Conservation (phyloP, 148 eudicot genomes). For the Pouteria glomerata region DNA sequence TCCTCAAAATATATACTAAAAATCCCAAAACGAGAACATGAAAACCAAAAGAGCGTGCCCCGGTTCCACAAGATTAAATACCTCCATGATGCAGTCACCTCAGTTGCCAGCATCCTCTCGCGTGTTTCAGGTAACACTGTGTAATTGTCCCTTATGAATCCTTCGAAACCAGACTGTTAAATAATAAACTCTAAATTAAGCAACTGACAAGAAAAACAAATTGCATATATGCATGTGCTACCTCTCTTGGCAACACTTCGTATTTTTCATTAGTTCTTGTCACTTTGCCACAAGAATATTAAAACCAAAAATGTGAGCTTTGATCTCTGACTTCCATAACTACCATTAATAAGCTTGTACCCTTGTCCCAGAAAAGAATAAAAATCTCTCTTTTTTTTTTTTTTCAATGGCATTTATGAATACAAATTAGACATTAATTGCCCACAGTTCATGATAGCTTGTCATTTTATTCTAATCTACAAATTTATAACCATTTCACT, state of each 20-base stretch:
- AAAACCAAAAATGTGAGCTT: too few relatives aligned
- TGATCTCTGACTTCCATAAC: too few relatives aligned
- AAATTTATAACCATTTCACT: not conserved
- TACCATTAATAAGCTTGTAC: too few relatives aligned
- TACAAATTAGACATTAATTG: not conserved
- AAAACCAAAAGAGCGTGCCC: not conserved
- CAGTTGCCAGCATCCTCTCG: conserved; percentile 93
- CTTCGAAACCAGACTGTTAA: conserved; percentile 95
- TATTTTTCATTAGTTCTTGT: not conserved
- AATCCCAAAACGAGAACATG: not conserved
- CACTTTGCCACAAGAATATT: not conserved
- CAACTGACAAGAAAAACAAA: conserved; percentile 2
- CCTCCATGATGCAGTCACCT: conserved; percentile 94
- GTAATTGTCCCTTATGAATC: conserved; percentile 74
- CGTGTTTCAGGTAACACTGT: conserved; percentile 87
- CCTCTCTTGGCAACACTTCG: not conserved
- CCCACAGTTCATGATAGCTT: too few relatives aligned
- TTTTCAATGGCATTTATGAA: not conserved
- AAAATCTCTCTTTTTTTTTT: not conserved
- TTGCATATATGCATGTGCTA: not conserved
- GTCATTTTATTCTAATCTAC: too few relatives aligned
- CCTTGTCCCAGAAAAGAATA: too few relatives aligned
- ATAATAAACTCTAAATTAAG: conserved; percentile 8
- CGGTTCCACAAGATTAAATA: conserved; percentile 14
- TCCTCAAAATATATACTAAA: not conserved